Evolutionary conservation across 768 basidiomycete species (phyloP), one percentile per base, ranked within the genome.

Genomic region (Auriscalpium orientale): DNA sequence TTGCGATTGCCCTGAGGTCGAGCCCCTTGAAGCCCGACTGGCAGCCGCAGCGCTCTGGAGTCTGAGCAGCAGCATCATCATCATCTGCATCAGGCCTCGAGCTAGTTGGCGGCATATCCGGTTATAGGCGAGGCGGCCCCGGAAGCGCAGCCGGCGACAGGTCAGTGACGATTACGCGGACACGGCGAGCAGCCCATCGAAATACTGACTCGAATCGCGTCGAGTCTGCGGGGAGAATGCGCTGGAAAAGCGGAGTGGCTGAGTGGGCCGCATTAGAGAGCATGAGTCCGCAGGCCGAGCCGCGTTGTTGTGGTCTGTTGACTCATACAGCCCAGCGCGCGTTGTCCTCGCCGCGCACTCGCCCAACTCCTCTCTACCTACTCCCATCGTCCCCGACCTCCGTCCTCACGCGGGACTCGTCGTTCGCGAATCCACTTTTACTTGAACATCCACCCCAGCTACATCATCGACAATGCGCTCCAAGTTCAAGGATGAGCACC

Each of bases 401-500:
- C 49, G 12, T 36, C 22, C 21, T 34, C 20, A 12, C 40, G 16
- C 38, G 21, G 13, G 34, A 16, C 8, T 20, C n/a, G 16, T 34
- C 43, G 12, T 45, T 38, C 46, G 12, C 21, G 4, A 20, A 38
- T 34, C 40, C 4, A 2, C 28, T 28, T 7, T 28, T 28, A 28
- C 28, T 28, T 28, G 18, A 13, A 43, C 40, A 3, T 7, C 40
- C 40, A 43, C 6, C 7, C 40, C 9, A 4, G 40, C 18, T 15
- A 43, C 40, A 13, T 43, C 40, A 18, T 51, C n/a, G 3, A 56
- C 5, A 46, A 92, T 92, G 90, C 84, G 90, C 73, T 92, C 91
- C 68, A 94, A 94, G 76, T 95, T 95, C 79, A 95, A 94, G 85
- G 95, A 98, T 74, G 95, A 98, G 75, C 95, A 99, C 73, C 92